These are phyloP conservation scores for Xylariaceae sp. DNA, from an alignment of 2,329 filamentous ascomycete genomes.

Conservation along the genomic window DNA sequence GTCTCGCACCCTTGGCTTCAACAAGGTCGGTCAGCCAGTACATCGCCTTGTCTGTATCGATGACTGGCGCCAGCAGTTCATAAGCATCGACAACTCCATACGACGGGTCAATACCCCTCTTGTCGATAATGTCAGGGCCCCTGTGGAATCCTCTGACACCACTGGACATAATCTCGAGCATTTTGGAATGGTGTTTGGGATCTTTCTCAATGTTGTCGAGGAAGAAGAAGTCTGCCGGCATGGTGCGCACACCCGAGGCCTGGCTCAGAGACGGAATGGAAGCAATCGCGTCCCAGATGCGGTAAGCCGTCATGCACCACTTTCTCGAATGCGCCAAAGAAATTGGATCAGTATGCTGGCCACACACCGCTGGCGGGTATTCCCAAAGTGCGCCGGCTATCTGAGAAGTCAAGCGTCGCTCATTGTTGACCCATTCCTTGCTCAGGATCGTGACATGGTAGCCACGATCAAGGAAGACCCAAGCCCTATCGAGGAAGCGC, in stretches of 20 bases:
- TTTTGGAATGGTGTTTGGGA: constrained; percentile 35
- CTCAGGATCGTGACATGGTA: constrained; percentile 43
- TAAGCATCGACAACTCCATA: constrained; percentile 42
- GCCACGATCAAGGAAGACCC: constrained; percentile 42
- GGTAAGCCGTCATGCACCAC: constrained; percentile 41
- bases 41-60: constrained; percentile 45
- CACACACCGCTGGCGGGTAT: constrained; percentile 43
- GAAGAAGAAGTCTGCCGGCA: constrained; percentile 40
- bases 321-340: constrained; percentile 39
- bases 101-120: constrained; percentile 32
- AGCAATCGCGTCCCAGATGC: constrained; percentile 40
- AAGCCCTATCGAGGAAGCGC: constrained; percentile 28
- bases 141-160: constrained; percentile 39
- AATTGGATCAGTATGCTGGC: constrained; percentile 39
- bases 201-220: constrained; percentile 34
- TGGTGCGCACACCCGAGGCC: constrained; percentile 38
- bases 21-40: constrained; percentile 40
- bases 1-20: constrained; percentile 37
- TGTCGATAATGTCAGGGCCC: constrained; percentile 35
- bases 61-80: constrained; percentile 42
- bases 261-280: constrained; percentile 31
- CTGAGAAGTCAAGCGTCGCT: constrained; percentile 42
- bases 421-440: constrained; percentile 39
- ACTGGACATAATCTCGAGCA: constrained; percentile 38
- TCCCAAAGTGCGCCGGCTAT: constrained; percentile 47